A percentile compares a stretch with the other conserved stretches of the same genome.
phyloP scores from a whole-genome alignment of 805 yeast genomes.

The Yarrowia alimentaria region DNA sequence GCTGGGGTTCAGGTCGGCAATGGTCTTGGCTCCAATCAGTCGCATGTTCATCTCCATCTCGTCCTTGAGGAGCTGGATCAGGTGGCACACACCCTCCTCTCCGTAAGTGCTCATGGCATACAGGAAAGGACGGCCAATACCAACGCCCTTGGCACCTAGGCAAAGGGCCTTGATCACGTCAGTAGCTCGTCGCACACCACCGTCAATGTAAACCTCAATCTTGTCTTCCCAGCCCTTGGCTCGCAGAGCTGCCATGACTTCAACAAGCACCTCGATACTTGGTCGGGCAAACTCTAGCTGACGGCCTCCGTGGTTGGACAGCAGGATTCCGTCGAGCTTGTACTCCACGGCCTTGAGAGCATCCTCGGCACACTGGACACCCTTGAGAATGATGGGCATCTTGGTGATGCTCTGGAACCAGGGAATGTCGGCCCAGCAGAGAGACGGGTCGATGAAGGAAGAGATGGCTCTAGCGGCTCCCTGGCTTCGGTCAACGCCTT shows the following conservation, averaged over 20 bases:
- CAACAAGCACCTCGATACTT: constrained; percentile 65
- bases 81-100: constrained; percentile 64
- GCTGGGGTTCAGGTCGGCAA: constrained; percentile 58
- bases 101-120: constrained; percentile 82
- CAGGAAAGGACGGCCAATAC: constrained; percentile 72
- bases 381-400: constrained; percentile 71
- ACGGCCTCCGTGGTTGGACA: constrained; percentile 89
- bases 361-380: constrained; percentile 82
- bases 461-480: constrained; percentile 88
- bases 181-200: constrained; percentile 74
- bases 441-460: constrained; percentile 73
- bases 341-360: constrained; percentile 67
- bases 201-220: constrained; percentile 67
- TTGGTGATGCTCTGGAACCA: constrained; percentile 56
- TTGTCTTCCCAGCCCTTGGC: constrained; percentile 42
- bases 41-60: constrained; percentile 79
- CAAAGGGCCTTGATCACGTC: constrained; percentile 75
- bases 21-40: constrained; percentile 64
- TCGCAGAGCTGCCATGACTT: constrained; percentile 62
- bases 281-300: constrained; percentile 83
- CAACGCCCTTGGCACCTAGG: constrained; percentile 73
- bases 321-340: constrained; percentile 74
- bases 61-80: constrained; percentile 63
- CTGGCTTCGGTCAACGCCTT: constrained; percentile 58
- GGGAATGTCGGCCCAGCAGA: constrained; percentile 64